Conservation (phyloP, 768 basidiomycete genomes). For the Favolaschia claudopus region DNA sequence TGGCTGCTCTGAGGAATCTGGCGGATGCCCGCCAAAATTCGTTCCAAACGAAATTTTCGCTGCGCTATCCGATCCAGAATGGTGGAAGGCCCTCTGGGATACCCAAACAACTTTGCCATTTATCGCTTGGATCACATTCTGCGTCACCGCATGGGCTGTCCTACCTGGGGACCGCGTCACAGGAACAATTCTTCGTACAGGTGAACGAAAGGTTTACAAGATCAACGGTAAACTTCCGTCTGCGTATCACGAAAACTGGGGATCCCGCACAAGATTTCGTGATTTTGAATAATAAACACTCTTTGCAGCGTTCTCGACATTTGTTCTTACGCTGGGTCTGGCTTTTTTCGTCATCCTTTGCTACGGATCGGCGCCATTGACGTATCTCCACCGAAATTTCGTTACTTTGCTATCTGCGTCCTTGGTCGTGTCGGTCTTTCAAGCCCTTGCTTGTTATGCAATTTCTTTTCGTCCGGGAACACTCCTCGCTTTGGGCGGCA, state of each 20-base stretch:
- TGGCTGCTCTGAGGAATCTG: slow-evolving; percentile 72
- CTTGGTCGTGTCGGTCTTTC: slow-evolving; percentile 75
- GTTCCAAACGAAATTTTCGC: slow-evolving; percentile 52
- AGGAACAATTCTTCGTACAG: slow-evolving; percentile 75
- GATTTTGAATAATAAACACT: no score
- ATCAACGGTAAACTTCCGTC: slow-evolving; percentile 84
- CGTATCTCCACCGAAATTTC: slow-evolving; percentile 92
- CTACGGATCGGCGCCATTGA: slow-evolving; percentile 80
- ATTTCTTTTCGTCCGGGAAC: slow-evolving; percentile 72
- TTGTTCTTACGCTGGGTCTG: slow-evolving; percentile 80
- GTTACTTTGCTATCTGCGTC: slow-evolving; percentile 86
- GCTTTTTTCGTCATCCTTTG: slow-evolving; percentile 71
- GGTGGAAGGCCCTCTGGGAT: slow-evolving; percentile 86
- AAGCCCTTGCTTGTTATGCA: slow-evolving; percentile 74
- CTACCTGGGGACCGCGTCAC: slow-evolving; percentile 78
- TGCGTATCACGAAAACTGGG: no score
- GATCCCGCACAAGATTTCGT: background rate
- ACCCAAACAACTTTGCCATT: slow-evolving; percentile 79
- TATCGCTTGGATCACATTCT: slow-evolving; percentile 88
- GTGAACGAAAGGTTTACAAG: slow-evolving; percentile 82
- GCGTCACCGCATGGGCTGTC: slow-evolving; percentile 78
- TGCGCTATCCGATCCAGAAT: slow-evolving; percentile 55
- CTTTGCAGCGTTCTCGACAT: slow-evolving; percentile 81
- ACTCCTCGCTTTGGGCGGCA: slow-evolving; percentile 89
- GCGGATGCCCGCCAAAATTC: slow-evolving; percentile 69